Evolutionary conservation across 768 basidiomycete species (phyloP), one percentile per base, ranked within the genome.

Genomic region (Mycena polygramma): DNA sequence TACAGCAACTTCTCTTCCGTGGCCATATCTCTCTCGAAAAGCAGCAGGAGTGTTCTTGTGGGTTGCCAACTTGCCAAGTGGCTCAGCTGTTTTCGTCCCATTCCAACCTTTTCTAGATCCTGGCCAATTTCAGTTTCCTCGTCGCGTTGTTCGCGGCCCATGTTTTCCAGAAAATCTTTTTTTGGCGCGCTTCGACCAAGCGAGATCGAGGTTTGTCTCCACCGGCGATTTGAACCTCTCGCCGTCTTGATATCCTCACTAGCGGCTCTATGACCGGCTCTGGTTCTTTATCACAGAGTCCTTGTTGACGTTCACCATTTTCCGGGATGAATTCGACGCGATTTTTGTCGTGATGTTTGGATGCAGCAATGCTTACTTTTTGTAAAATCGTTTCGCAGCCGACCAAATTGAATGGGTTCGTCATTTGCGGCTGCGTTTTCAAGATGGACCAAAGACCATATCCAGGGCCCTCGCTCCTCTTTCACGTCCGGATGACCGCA

Each of bases 241-340:
- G 26, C 37, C 37, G 6, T 39, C 30, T 64, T 20, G 36, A 63
- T 41, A 20, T 43, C 37, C 57, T 55, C 59, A 39, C 14, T 20
- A 99, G 97, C 92, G 97, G 36, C 86, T 99, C 1, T 98, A 98
- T 79, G 97, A 99, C 78, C 88, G 95, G 72, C 88, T 95, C 37
- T 99, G 98, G 97, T 96, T 97, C 83, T 98, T 98, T 82, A 89
- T 99, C 58, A 99, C 98, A 1, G 98, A 99, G 79, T 97, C 95
- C 9, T 85, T 99, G 43, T 84, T 99, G 59, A 97, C 98, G 0
- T 93, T 99, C 78, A 98, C 98, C 43, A 99, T 99, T 74, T 99
- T 99, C 82, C 89, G 96, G 68, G 95, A 97, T 80, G 95, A 96
- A 79, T 96, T 97, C 78, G 95, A 97, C 80, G 88, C 92, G n/a